These are phyloP conservation scores for Crucihimalaya himalaica DNA, from an alignment of 345 rosid genomes.

Conservation along the genomic window DNA sequence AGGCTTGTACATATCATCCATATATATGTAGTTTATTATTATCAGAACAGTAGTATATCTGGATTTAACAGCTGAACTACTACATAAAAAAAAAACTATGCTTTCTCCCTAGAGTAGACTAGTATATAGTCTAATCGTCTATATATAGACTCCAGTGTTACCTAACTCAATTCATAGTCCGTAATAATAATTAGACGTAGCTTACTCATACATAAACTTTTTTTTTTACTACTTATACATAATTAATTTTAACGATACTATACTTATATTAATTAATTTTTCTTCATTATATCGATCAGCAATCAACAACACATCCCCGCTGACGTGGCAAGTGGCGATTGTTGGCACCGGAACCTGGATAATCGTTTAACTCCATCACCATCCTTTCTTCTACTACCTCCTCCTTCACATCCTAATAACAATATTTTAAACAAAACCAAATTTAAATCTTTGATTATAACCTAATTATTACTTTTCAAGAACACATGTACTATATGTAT, in stretches of 20 bases:
- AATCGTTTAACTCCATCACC: slow-evolving; percentile 54
- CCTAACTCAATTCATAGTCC: slow-evolving; percentile 1
- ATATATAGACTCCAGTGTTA: slow-evolving; percentile 3
- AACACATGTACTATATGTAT: not conserved
- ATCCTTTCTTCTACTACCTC: slow-evolving; percentile 34
- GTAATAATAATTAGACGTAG: slow-evolving; percentile 2
- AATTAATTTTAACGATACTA: not conserved
- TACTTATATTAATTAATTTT: not conserved
- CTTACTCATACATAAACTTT: not conserved
- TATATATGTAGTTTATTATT: no score
- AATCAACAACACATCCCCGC: slow-evolving; percentile 48
- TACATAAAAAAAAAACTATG: no score
- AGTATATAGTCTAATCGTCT: no score
- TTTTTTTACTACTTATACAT: not conserved
- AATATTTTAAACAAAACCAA: not conserved
- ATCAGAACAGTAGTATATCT: no score
- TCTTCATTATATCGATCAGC: slow-evolving; percentile 11
- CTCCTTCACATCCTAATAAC: slow-evolving; percentile 23
- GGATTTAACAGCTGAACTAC: no score
- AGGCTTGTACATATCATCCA: no score
- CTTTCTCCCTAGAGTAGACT: no score
- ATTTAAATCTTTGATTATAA: not conserved
- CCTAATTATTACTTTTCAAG: not conserved
- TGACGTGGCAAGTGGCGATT: slow-evolving; percentile 72
- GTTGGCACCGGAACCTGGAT: slow-evolving; percentile 77